Conservation (phyloP, 106 monocot species). For the Gastrodia elata region DNA sequence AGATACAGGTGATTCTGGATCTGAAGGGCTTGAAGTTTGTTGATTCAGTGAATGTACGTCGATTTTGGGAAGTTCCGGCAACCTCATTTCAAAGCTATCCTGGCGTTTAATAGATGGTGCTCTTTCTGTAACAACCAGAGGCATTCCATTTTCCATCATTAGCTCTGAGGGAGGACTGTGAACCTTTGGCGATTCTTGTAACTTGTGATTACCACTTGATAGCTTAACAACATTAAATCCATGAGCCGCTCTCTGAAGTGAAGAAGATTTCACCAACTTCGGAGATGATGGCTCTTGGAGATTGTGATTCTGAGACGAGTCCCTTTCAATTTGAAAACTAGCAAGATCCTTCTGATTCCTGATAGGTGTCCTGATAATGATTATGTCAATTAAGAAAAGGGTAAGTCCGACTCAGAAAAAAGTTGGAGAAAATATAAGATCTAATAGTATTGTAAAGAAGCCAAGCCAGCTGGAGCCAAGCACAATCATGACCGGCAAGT, state of each 20-base stretch:
- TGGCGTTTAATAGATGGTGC: constrained; percentile 83
- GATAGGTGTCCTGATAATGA: constrained; percentile 67
- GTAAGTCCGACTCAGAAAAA: not conserved
- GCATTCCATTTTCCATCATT: constrained; percentile 53
- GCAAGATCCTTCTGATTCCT: constrained; percentile 43
- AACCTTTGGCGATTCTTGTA: constrained; percentile 70
- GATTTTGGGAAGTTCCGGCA: constrained; percentile 89
- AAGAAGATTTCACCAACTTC: constrained; percentile 85
- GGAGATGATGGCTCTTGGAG: constrained; percentile 78
- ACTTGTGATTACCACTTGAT: constrained; percentile 41
- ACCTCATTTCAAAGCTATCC: constrained; percentile 83
- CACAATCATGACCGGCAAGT: too few relatives aligned
- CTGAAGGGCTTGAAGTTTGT: constrained; percentile 52
- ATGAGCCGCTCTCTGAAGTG: constrained; percentile 69
- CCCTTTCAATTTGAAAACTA: constrained; percentile 68
- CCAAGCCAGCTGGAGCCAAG: too few relatives aligned
- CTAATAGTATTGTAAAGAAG: too few relatives aligned
- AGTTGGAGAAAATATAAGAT: not conserved
- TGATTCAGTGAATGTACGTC: constrained; percentile 61
- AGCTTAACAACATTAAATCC: constrained; percentile 44
- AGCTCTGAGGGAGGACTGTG: constrained; percentile 65
- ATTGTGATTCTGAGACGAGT: constrained; percentile 41
- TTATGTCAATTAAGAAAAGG: not conserved
- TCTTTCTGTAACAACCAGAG: constrained; percentile 39
- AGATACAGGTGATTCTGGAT: constrained; percentile 94